Base-by-base conservation (phyloP, 805 yeast species). In the Saccharomycopsis synnaedendra region DNA sequence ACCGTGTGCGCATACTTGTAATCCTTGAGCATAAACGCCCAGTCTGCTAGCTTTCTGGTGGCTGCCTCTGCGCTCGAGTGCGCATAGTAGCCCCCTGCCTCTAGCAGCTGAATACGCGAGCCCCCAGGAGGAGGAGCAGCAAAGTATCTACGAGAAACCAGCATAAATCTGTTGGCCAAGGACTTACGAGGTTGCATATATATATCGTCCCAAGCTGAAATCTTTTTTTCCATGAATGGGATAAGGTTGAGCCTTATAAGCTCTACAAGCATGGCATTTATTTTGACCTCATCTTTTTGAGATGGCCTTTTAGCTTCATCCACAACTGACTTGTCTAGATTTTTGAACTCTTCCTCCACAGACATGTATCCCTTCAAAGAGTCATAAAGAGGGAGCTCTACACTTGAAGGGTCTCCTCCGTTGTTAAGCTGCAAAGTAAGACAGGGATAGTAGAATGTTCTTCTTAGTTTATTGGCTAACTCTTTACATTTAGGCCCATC, bases 11-110 rank as follows among this genome's bases (percentile, higher is more conserved):
- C 93, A 49, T 77, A 79, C 60, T 81, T 80, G 69, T 83, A 90
- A 65, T 93, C 96, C 36, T 88, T 75, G n/a, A 89, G 64, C 79
- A 93, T 85, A 57, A 90, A 78, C 5, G 88, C 79, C 86, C 95
- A 86, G 61, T 93, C 98, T 0, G 95, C 97, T 31, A 90, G 67
- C 58, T 84, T 82, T 44, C 97, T 69, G 31, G 88, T 70, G 40
- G 76, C 70, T 59, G 85, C 83, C 56, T 87, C 96, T 1, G 80
- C 72, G 0, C 87, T 69, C 3, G 74, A 68, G 7, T 77, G 75
- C 40, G 74, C 64, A 58, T 87, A 88, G 55, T 69, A 76, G 28
- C 80, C 82, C 8, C 11, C 34, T 7, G 27, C 29, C 34, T 6
- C 7, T 5, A 36, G 37, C n/a, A 10, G 32, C 6, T 35, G 31